A percentile compares a stretch with the other conserved stretches of the same genome.
Conservation (phyloP, 225 moss, liverwort and hornwort genomes). For the Takakia lepidozioides region DNA sequence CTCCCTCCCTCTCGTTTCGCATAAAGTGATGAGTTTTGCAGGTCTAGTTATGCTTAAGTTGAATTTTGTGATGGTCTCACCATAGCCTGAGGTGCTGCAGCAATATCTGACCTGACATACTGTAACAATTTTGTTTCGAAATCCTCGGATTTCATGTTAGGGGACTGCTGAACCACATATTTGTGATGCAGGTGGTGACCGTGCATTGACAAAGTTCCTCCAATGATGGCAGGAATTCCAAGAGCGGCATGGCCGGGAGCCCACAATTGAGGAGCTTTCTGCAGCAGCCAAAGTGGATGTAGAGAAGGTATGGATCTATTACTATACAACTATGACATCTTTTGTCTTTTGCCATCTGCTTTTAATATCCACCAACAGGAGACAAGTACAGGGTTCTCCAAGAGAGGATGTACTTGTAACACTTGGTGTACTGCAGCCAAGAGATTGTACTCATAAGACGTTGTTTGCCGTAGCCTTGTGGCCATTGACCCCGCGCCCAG, state of each 20-base stretch:
- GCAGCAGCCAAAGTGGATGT: constrained; percentile 43
- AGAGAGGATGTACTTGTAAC: too few relatives aligned
- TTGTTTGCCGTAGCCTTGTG: too few relatives aligned
- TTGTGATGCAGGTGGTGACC: neutral
- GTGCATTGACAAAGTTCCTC: neutral
- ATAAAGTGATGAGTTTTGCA: neutral
- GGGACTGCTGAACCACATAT: too few relatives aligned
- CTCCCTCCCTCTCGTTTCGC: too few relatives aligned
- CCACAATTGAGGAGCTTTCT: constrained; percentile 67
- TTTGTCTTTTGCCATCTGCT: neutral
- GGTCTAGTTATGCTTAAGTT: too few relatives aligned
- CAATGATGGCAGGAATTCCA: constrained; percentile 50
- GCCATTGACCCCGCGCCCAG: too few relatives aligned
- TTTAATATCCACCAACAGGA: neutral
- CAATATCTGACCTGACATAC: too few relatives aligned
- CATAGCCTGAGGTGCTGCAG: too few relatives aligned
- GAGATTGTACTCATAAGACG: too few relatives aligned
- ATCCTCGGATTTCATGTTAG: too few relatives aligned
- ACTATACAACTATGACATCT: neutral
- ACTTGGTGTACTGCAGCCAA: too few relatives aligned
- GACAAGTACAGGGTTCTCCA: neutral
- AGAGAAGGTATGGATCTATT: constrained; percentile 18
- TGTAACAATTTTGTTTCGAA: too few relatives aligned
- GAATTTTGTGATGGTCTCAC: neutral
- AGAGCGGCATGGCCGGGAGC: constrained; percentile 46